Evolutionary conservation across 805 yeast species (phyloP).

Genomic region (Saccharomycopsis fermentans): DNA sequence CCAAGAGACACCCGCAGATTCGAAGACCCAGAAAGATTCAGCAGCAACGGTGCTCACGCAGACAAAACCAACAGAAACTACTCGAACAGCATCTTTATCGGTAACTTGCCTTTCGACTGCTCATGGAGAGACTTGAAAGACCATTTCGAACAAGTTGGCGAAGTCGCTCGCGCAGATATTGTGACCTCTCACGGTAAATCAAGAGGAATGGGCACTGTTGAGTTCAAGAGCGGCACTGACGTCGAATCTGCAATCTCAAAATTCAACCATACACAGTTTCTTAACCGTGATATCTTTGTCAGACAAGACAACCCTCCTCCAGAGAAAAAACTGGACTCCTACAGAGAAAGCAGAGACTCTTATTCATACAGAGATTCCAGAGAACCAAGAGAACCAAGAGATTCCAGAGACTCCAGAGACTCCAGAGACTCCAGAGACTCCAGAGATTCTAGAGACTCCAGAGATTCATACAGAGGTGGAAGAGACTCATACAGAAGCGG

Average conservation of each 20-base stretch:
- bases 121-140: slow-evolving; percentile 50
- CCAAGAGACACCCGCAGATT: slow-evolving; percentile 16
- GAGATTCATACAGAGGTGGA: slow-evolving; percentile 14
- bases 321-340: slow-evolving; percentile 21
- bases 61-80: slow-evolving; percentile 46
- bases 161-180: slow-evolving; percentile 72
- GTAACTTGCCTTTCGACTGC: slow-evolving; percentile 60
- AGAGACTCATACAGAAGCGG: slow-evolving; percentile 20
- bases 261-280: slow-evolving; percentile 52
- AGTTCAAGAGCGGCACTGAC: slow-evolving; percentile 52
- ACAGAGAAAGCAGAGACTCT: slow-evolving; percentile 21
- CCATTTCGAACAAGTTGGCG: slow-evolving; percentile 50
- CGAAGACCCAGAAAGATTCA: slow-evolving; percentile 17
- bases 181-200: slow-evolving; percentile 70
- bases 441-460: slow-evolving; percentile 7
- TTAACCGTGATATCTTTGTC: slow-evolving; percentile 76
- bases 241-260: slow-evolving; percentile 63
- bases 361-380: slow-evolving; percentile 4
- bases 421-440: slow-evolving; percentile 20
- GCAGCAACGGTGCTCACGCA: slow-evolving; percentile 24
- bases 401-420: slow-evolving; percentile 10
- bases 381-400: slow-evolving; percentile 20
- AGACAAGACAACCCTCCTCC: slow-evolving; percentile 90
- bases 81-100: slow-evolving; percentile 60
- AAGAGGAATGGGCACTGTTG: slow-evolving; percentile 89